Evolutionary conservation across 1,139 yeast species (phyloP).

Genomic region (Geotrichum citri-aurantii): DNA sequence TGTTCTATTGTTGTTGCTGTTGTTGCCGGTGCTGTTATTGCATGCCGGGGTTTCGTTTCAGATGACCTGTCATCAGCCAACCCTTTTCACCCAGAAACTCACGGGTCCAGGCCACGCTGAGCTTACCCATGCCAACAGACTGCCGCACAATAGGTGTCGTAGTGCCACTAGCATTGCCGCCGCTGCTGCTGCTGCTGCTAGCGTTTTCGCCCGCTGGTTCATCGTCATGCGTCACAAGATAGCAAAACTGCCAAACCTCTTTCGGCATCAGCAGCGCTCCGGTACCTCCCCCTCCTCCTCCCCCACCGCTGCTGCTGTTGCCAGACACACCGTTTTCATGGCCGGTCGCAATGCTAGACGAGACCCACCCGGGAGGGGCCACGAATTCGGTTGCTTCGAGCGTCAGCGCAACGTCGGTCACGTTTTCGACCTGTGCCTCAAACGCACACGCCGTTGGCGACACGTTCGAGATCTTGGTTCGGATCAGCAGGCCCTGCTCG

Average conservation of each 20-base stretch:
- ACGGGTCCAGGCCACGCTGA: conserved; percentile 35
- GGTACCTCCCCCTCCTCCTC: conserved; percentile 24
- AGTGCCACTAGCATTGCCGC: background rate
- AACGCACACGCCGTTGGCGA: conserved; percentile 24
- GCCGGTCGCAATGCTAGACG: conserved; percentile 19
- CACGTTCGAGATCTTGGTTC: conserved; percentile 29
- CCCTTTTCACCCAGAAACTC: conserved; percentile 38
- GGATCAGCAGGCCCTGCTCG: conserved; percentile 31
- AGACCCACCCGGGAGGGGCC: conserved; percentile 30
- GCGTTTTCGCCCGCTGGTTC: background rate
- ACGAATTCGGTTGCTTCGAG: conserved; percentile 32
- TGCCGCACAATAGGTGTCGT: conserved; percentile 17
- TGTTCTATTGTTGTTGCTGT: no score
- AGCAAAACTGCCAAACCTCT: conserved; percentile 26
- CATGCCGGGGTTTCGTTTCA: conserved; percentile 15
- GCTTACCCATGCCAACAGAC: conserved; percentile 23
- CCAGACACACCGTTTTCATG: background rate
- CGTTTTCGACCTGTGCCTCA: conserved; percentile 37
- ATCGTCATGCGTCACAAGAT: conserved; percentile 18
- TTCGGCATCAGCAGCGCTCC: conserved; percentile 24
- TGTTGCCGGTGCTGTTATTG: no score
- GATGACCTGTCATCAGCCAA: conserved; percentile 31
- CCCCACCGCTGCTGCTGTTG: conserved; percentile 11
- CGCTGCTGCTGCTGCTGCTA: conserved; percentile 12
- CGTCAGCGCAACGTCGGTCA: conserved; percentile 29